Conservation (phyloP, 768 basidiomycete genomes). For the Lactifluus piperatus region DNA sequence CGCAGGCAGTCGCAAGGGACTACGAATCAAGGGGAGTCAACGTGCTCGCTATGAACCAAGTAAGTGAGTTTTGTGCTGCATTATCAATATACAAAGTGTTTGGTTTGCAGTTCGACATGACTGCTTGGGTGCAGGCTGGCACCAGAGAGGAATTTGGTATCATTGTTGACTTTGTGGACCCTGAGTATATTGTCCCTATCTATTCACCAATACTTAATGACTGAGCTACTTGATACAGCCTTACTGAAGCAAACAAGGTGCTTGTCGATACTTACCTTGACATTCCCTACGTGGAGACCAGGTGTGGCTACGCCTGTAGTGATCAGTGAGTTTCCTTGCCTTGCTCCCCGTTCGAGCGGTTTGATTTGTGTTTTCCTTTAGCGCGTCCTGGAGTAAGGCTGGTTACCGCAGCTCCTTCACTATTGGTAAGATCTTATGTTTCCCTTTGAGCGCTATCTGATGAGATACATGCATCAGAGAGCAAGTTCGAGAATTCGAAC, state of each 20-base stretch:
- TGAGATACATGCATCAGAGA: constrained; percentile 35
- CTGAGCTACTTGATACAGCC: constrained; percentile 32
- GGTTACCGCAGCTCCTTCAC: constrained; percentile 82
- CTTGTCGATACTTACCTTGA: constrained; percentile 71
- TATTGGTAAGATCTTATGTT: constrained; percentile 45
- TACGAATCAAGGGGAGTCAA: constrained; percentile 57
- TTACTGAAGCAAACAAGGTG: constrained; percentile 74
- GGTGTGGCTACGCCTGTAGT: constrained; percentile 91
- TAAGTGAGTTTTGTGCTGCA: constrained; percentile 26
- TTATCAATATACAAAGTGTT: constrained; percentile 9
- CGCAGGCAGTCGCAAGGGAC: constrained; percentile 76
- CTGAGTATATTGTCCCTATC: constrained; percentile 32
- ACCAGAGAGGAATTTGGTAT: constrained; percentile 61
- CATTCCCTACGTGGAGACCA: constrained; percentile 81
- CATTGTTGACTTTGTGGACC: constrained; percentile 77
- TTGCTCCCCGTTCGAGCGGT: constrained; percentile 22
- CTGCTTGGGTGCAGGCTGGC: constrained; percentile 81
- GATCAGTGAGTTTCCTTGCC: constrained; percentile 58
- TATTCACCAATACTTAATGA: background rate
- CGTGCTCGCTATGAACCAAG: constrained; percentile 80
- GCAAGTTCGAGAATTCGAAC: constrained; percentile 69
- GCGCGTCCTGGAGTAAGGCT: constrained; percentile 77
- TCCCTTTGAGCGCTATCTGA: background rate
- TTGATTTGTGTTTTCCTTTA: constrained; percentile 28
- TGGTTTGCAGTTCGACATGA: constrained; percentile 70